Percentiles rank a stretch among this genome's conserved stretches.
Evolutionary conservation across 2,329 filamentous ascomycete genomes (phyloP).

Genomic region (Didymella arachidicola): DNA sequence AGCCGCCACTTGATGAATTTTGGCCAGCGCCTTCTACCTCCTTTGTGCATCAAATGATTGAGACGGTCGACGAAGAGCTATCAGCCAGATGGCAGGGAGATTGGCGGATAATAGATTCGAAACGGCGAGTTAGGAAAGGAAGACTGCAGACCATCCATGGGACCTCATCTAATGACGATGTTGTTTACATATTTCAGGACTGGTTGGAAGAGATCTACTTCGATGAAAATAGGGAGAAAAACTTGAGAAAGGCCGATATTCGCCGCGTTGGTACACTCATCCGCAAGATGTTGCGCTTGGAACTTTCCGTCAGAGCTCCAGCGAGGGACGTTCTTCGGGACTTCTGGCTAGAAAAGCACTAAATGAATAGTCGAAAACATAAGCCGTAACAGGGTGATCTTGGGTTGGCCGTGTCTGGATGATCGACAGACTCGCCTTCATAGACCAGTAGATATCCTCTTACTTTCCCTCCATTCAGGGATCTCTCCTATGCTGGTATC

Average conservation of each 20-base stretch:
- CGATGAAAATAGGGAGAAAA: neutral
- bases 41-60: constrained; percentile 49
- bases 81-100: neutral
- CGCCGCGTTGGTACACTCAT: neutral
- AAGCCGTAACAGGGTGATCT: neutral
- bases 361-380: neutral
- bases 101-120: neutral
- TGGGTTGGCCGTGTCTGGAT: no score
- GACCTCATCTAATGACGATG: neutral
- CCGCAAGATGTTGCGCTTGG: neutral
- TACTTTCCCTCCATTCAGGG: neutral
- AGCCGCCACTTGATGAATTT: constrained; percentile 51
- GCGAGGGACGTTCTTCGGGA: neutral
- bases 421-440: neutral
- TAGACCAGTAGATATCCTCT: neutral
- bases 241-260: neutral
- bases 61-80: constrained; percentile 28
- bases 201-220: neutral
- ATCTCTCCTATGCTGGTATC: neutral
- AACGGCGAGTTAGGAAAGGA: neutral
- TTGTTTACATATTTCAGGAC: neutral
- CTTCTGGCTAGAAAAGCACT: neutral
- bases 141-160: neutral
- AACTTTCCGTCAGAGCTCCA: neutral
- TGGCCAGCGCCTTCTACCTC: constrained; percentile 43